Evolutionary conservation across 495 filamentous ascomycete genomes (phyloP), one percentile per base, ranked within the genome.

Genomic region (Neurospora sp.): DNA sequence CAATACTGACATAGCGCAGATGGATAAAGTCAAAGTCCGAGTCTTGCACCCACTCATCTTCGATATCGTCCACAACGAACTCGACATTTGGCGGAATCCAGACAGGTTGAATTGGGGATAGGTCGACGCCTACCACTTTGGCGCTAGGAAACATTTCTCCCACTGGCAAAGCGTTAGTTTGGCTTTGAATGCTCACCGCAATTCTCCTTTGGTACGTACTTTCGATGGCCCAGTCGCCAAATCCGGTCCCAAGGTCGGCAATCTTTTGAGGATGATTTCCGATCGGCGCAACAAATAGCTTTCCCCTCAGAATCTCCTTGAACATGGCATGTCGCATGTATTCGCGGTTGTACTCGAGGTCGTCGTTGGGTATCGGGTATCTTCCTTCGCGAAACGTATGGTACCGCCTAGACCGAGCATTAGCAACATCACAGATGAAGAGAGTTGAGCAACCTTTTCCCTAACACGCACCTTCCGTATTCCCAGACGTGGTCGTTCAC

Each of bases 171-270:
- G 73, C 44, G 71, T 62, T n/a, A 70, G 71, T 18, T 35, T 38
- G 14, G n/a, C 5, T 38, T 27, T 31, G 31, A 31, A 31, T 31
- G 20, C 70, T 44, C 54, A 39, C 54, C 38, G 74, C 54, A 73
- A 71, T 41, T 76, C 49, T 40, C 71, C 60, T 74, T 72, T 74
- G 46, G 44, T 11, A 77, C 87, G 79, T 83, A 85, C 90, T 84
- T 76, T 91, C 90, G 54, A 92, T 90, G 8, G 90, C 87, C 91
- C 91, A 92, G 72, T 81, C 77, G 16, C 84, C 85, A 72, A 84
- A 85, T 6, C 91, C 91, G 1, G 91, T 93, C 60, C 91, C 91
- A 44, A 93, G 77, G 75, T 93, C 91, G 11, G 93, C 83, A 27
- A 91, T 86, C 72, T 88, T 87, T 72, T 91, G 85, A 1, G 87